Evolutionary conservation across 345 rosid genomes (phyloP), one percentile per base, ranked within the genome.

Genomic region (Lepidium didymum): DNA sequence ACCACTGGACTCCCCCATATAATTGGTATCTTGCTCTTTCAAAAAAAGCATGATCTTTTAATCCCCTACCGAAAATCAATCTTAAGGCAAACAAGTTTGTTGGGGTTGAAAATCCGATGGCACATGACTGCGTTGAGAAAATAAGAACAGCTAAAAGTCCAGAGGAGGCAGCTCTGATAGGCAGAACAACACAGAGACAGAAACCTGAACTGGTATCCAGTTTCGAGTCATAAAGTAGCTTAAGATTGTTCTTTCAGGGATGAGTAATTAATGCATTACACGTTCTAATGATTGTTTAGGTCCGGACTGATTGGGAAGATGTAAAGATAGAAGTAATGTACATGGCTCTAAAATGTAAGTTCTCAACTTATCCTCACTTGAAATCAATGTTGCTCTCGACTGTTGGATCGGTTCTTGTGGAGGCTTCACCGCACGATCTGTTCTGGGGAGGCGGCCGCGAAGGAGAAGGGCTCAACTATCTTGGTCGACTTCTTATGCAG

Each of bases 361-460:
- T 92, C 72, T 90, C 96, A 0, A 83, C 80, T 31, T 92, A 92
- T 74, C 91, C 96, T 70, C 91, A 92, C 75, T 74, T 90, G 84
- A 88, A 90, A 42, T 79, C 82, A 7, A 83, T 85, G 87, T 79
- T 92, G 75, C 83, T 86, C 10, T 85, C 91, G 3, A 87, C 98
- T 3, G 86, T 77, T 47, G 96, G 96, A 27, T 88, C 93, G 0
- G 85, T 84, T 47, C 86, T 92, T 10, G 98, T 90, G 41, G 92
- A 90, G 81, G 96, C 98, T 59, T 90, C 96, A 23, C 98, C 96
- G 2, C 96, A 90, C 21, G 91, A 92, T 84, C 91, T 85, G 8
- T 92, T 87, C 54, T 92, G 98, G 98, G 96, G 96, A 14, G 96
- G 98, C 53, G 96, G 98, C 23, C 82, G 96, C 3, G 98, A 92